A percentile compares a stretch with the other conserved stretches of the same genome.
Conservation (phyloP, 805 yeast species). For the Candida koratica region DNA sequence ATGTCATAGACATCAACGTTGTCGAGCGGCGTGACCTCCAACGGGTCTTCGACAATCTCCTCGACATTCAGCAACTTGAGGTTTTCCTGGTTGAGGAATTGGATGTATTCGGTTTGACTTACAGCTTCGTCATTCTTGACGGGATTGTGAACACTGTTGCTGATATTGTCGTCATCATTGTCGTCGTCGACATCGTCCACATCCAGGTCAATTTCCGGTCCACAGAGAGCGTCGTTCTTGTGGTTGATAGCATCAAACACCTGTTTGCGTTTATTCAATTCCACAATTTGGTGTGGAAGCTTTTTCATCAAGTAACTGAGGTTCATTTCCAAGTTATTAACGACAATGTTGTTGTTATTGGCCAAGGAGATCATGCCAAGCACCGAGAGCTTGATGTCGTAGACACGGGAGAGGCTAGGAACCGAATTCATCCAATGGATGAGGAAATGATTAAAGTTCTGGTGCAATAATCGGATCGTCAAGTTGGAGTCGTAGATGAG, state of each 20-base stretch:
- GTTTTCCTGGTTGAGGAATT: conserved; percentile 26
- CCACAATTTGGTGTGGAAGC: conserved; percentile 69
- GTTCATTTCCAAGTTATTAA: conserved; percentile 12
- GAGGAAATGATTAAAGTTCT: conserved; percentile 46
- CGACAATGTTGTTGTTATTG: conserved; percentile 22
- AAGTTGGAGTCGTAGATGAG: conserved; percentile 60
- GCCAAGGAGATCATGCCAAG: conserved; percentile 58
- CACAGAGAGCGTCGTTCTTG: conserved; percentile 4
- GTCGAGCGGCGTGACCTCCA: conserved; percentile 75
- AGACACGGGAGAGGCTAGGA: conserved; percentile 61
- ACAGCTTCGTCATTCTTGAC: conserved; percentile 6
- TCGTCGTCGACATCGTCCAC: conserved; percentile 4
- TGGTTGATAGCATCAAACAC: conserved; percentile 37
- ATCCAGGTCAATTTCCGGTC: conserved; percentile 11
- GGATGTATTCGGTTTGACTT: conserved; percentile 22
- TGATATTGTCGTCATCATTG: conserved; percentile 7
- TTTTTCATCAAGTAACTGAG: conserved; percentile 37
- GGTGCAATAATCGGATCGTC: conserved; percentile 41
- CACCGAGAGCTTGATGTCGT: conserved; percentile 72
- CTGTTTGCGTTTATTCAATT: conserved; percentile 59
- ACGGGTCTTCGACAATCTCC: conserved; percentile 70
- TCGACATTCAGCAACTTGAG: conserved; percentile 43
- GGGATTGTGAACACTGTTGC: conserved; percentile 1
- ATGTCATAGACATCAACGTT: conserved; percentile 54
- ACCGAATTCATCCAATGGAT: conserved; percentile 61